Conservation (phyloP, 1,139 yeast genomes). For the Scheffersomyces lignicola region DNA sequence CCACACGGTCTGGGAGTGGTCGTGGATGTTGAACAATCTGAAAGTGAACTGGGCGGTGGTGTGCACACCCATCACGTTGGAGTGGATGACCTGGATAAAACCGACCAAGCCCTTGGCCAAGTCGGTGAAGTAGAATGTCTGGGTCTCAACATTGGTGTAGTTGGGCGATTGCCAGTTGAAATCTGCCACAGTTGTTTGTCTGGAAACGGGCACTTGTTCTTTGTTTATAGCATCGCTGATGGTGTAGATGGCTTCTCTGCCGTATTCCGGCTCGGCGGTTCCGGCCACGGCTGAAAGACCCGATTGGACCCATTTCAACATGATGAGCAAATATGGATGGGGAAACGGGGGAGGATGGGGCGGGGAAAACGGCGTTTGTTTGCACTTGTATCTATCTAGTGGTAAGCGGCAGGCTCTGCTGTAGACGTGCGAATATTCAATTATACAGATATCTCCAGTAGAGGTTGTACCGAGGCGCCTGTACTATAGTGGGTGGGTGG, state of each 20-base stretch:
- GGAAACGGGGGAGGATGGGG: too few relatives aligned
- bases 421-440: too few relatives aligned
- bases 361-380: too few relatives aligned
- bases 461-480: too few relatives aligned
- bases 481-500: too few relatives aligned
- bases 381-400: too few relatives aligned
- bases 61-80: constrained; percentile 84
- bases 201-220: constrained; percentile 18
- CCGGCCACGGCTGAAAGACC: constrained; percentile 94
- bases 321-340: too few relatives aligned
- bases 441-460: too few relatives aligned
- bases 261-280: constrained; percentile 95
- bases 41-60: constrained; percentile 96
- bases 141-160: constrained; percentile 92
- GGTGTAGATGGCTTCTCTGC: constrained; percentile 88
- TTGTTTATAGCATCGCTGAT: constrained; percentile 59
- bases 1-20: constrained; percentile 60
- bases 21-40: constrained; percentile 60
- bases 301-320: constrained; percentile 87
- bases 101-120: constrained; percentile 67
- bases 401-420: too few relatives aligned
- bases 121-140: constrained; percentile 81
- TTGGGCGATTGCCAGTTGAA: constrained; percentile 73
- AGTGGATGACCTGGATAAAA: constrained; percentile 92
- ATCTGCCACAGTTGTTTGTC: constrained; percentile 61